Evolutionary conservation across 2,329 filamentous ascomycete genomes (phyloP), one percentile per base, ranked within the genome.

Genomic region (Ascochyta lentis): DNA sequence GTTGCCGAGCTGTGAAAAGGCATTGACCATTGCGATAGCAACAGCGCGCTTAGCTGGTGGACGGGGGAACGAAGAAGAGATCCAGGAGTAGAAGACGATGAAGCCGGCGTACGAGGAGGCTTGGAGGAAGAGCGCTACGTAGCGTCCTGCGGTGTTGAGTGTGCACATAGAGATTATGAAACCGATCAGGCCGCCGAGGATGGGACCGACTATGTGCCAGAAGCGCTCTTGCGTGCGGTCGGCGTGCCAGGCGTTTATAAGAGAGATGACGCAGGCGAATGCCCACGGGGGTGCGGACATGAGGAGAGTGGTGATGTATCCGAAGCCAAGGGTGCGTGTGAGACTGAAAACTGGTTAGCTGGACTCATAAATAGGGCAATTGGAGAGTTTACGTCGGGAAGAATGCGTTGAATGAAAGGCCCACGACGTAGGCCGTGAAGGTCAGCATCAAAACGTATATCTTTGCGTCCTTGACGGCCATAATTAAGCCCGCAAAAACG

Each of bases 371-470:
- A 35, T 35, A 16, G 33, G n/a, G 4, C 33, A 4, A 16, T 7
- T 6, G n/a, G 4, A 9, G 15, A 35, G 15, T 5, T n/a, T 12
- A 35, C 5, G 35, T 47, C 1, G 72, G 71, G 66, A 75, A 74
- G 59, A 73, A 74, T 10, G 70, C 69, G 47, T 75, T 75, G 64
- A 74, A 75, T 0, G 59, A 64, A 1, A 73, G 70, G 3, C 85
- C 84, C 6, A 86, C 78, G 7, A 87, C 84, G 58, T 87, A 87
- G 3, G 84, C 83, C 3, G 83, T 84, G 54, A 87, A 83, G 1
- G 84, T 84, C 6, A 87, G 51, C 80, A 86, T 86, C 82, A 88
- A 83, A 56, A 88, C 65, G 65, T 86, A 88, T 58, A 87, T 84
- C 76, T 87, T 88, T 60, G 75, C 15, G 58, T 88, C 86, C 70